Evolutionary conservation across 1,284 basidiomycete species (phyloP).

Genomic region (Rhodotorula sp.): DNA sequence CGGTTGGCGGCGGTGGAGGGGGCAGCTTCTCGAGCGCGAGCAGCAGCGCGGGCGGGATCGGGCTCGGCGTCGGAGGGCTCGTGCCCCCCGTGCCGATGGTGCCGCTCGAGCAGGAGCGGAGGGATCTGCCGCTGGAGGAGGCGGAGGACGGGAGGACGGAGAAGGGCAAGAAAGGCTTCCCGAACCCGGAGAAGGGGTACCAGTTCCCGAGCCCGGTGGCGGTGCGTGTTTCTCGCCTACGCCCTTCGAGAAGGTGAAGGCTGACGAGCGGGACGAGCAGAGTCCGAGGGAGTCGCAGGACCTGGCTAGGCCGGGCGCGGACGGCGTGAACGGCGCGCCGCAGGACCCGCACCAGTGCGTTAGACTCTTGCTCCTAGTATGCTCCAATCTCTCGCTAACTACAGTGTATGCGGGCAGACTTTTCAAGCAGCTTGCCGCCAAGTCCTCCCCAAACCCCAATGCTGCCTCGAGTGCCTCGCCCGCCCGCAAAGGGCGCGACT

Average conservation of each 20-base stretch:
- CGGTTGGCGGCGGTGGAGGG: accelerated
- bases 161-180: conserved; percentile 25
- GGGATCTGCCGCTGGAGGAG: background rate
- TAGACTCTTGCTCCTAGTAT: too few relatives aligned
- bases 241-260: too few relatives aligned
- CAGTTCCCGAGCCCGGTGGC: conserved; percentile 19
- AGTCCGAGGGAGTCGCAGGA: conserved; percentile 6
- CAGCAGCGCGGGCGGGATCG: background rate
- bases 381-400: background rate
- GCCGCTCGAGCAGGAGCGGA: background rate
- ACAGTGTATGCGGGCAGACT: background rate
- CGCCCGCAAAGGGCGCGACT: background rate
- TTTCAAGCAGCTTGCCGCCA: background rate
- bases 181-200: conserved; percentile 27
- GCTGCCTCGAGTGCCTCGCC: background rate
- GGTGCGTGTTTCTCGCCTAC: background rate
- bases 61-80: conserved; percentile 10
- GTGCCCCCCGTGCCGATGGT: background rate
- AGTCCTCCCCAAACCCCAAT: background rate
- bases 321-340: too few relatives aligned
- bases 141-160: conserved; percentile 20
- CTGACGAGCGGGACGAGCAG: background rate
- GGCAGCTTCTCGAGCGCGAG: background rate
- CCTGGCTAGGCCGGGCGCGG: too few relatives aligned
- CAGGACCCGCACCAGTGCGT: background rate